phyloP scores from a whole-genome alignment of 148 eudicot species.

The Beta vulgaris region DNA sequence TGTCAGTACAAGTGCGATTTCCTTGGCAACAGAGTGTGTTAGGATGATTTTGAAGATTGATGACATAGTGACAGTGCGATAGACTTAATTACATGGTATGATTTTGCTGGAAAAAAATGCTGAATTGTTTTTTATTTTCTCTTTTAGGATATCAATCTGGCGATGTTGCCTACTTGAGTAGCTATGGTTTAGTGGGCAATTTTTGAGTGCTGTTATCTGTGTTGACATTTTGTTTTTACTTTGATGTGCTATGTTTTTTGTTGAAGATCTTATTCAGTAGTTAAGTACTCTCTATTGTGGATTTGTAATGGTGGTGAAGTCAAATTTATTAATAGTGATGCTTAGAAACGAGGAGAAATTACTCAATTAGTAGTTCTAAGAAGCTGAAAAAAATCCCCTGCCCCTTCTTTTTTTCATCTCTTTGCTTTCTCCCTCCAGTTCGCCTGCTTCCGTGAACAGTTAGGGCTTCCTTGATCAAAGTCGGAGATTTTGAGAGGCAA shows the following conservation, averaged over 20 bases:
- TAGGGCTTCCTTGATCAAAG: too few relatives aligned
- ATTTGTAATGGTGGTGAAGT: too few relatives aligned
- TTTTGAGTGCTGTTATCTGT: conserved; percentile 17
- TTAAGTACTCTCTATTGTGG: too few relatives aligned
- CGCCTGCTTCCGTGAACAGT: too few relatives aligned
- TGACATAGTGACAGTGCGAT: conserved; percentile 85
- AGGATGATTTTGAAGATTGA: conserved; percentile 99
- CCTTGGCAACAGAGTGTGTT: conserved; percentile 86
- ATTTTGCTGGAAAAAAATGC: background rate
- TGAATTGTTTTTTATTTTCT: conserved; percentile 5
- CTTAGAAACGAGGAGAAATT: too few relatives aligned
- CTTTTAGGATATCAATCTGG: conserved; percentile 18
- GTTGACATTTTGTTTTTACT: background rate
- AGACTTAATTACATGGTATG: conserved; percentile 1
- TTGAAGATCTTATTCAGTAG: background rate
- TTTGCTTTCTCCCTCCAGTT: too few relatives aligned
- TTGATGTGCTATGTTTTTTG: conserved; percentile 7
- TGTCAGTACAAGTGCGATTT: conserved; percentile 89
- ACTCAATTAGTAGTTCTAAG: too few relatives aligned
- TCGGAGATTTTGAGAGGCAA: too few relatives aligned
- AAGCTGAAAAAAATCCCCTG: too few relatives aligned
- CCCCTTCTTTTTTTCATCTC: too few relatives aligned
- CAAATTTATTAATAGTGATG: too few relatives aligned
- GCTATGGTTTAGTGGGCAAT: conserved; percentile 14
- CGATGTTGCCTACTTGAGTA: background rate